Evolutionary conservation across 352 stramenopile species (phyloP), one percentile per base, ranked within the genome.

Genomic region (Pythium insidiosum): DNA sequence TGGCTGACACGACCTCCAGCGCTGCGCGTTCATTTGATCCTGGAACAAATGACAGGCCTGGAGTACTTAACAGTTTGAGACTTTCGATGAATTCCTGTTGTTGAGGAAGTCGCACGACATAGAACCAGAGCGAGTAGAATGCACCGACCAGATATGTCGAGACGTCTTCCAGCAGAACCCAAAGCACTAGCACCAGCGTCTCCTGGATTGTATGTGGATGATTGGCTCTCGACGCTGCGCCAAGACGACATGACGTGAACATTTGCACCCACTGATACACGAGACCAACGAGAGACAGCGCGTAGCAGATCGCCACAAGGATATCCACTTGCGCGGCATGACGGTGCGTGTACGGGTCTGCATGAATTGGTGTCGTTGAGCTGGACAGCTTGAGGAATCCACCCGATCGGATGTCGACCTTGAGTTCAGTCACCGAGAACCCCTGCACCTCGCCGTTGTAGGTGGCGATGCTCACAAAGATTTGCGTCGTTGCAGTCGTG

Each of bases 391-490:
- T 42, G 19, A 62, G 47, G 43, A 53, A 62, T 10, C 53, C 53
- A 22, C 53, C 53, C 26, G 53, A 47, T 31, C 56, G 53, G 22
- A 62, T 57, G 18, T 62, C 53, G 24, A 62, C 36, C 37, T 52
- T 36, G 2, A 62, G 41, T 33, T 62, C 56, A 37, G 53, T 45
- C 7, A 62, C 47, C 6, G 47, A 57, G 53, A 54, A 62, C 1
- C 53, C 53, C 46, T 70, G 43, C 1, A 70, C 23, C 40, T 70
- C 61, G 6, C 56, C 61, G 22, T 70, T 63, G 61, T 66, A 70
- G 13, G 61, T 56, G 16, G 61, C 57, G 21, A 70, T 29, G 6
- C 45, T 70, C 37, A 70, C 61, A 10, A 54, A 20, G 15, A 70
- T 47, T 42, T 60, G 38, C n/a, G 60, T 44, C 5, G 56, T 66